Conservation (phyloP, 345 rosid species). For the Ailanthus altissimus region DNA sequence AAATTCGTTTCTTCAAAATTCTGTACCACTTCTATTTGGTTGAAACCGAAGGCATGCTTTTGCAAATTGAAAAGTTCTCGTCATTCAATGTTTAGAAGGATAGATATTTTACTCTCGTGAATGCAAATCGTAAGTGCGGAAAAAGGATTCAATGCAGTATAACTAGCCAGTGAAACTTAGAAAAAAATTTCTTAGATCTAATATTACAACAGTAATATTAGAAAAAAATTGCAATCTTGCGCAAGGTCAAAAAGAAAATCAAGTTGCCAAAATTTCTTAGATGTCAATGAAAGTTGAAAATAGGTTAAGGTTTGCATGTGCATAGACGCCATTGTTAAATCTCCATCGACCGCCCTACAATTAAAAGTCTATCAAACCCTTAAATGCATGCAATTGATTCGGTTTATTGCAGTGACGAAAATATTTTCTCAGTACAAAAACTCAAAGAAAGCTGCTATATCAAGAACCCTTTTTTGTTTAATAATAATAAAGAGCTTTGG, state of each 20-base stretch:
- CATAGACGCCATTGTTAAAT: neutral
- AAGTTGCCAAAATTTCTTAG: neutral
- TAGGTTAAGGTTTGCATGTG: neutral
- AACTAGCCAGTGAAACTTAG: neutral
- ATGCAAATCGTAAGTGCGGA: no score
- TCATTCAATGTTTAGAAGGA: no score
- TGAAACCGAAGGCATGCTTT: no score
- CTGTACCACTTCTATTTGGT: no score
- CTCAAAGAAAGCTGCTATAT: conserved; percentile 3
- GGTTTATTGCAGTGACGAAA: neutral
- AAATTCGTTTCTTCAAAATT: no score
- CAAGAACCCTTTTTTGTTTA: no score
- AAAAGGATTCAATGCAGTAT: neutral
- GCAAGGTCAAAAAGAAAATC: neutral
- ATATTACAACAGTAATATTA: no score
- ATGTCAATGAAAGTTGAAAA: neutral
- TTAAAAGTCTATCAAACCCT: no score
- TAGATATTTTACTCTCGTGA: no score
- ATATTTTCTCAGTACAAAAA: neutral
- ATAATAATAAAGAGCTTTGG: neutral
- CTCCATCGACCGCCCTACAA: neutral
- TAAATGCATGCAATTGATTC: neutral
- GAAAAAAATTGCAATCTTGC: neutral
- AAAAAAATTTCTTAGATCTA: no score
- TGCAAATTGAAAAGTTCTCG: no score